These are phyloP conservation scores for Grosmannia penicillata DNA, from an alignment of 2,329 filamentous ascomycete species.

Conservation along the genomic window DNA sequence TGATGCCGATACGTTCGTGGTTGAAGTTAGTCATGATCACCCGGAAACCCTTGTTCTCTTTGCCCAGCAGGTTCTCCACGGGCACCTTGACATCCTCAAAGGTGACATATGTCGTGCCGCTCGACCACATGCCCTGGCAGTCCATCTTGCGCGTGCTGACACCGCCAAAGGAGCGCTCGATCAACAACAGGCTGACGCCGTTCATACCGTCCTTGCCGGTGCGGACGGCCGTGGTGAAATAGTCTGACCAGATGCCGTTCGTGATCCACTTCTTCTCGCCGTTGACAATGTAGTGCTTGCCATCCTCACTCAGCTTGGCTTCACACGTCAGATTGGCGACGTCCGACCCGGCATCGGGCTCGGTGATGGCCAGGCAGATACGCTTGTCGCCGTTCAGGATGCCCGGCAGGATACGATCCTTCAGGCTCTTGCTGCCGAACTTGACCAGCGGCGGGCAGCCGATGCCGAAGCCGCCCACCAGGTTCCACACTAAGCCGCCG, in stretches of 20 bases:
- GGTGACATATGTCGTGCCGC: constrained; percentile 90
- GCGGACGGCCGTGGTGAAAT: constrained; percentile 92
- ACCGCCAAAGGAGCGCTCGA: constrained; percentile 71
- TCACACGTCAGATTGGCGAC: constrained; percentile 93
- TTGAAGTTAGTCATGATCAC: constrained; percentile 99
- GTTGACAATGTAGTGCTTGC: constrained; percentile 98
- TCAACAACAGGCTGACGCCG: constrained; percentile 77
- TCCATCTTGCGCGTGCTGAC: constrained; percentile 94
- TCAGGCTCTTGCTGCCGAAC: constrained; percentile 72
- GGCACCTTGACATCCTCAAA: constrained; percentile 99
- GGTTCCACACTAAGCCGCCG: constrained; percentile 91
- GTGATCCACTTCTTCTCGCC: constrained; percentile 99
- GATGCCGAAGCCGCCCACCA: constrained; percentile 93
- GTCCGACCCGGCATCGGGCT: constrained; percentile 88
- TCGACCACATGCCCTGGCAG: constrained; percentile 94
- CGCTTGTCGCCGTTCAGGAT: constrained; percentile 89
- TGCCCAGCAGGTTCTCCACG: constrained; percentile 96
- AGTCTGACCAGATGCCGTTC: constrained; percentile 92
- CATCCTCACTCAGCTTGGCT: constrained; percentile 85
- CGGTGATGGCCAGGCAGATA: constrained; percentile 93
- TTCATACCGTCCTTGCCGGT: constrained; percentile 86
- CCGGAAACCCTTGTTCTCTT: constrained; percentile 96
- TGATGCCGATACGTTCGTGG: constrained; percentile 96
- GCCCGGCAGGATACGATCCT: constrained; percentile 76
- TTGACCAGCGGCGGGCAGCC: constrained; percentile 84